Evolutionary conservation across 331 rosid species (phyloP), one percentile per base, ranked within the genome.

Genomic region (Acacia pycnantha): DNA sequence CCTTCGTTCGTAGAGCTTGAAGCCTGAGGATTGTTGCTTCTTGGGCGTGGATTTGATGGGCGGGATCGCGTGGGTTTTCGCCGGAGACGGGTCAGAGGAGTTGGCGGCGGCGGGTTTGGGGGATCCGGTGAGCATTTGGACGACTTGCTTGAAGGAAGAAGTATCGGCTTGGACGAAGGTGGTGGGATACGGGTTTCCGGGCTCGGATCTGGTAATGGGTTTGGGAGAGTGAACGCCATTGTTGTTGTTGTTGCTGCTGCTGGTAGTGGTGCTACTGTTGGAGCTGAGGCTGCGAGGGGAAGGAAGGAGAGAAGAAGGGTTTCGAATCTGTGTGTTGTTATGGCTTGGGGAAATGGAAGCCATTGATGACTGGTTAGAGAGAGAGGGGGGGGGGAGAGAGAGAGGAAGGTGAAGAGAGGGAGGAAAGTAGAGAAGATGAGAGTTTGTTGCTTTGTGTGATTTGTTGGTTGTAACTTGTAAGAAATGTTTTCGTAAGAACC

Each of bases 161-260:
- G 99, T 91, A 85, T 96, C 97, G 0, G 97, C 98, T 80, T 96
- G 97, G 46, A 93, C 97, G 81, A 95, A 95, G 46, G 99, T 95
- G 16, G 97, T 93, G 82, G 99, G 99, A 80, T 93, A 93, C 16
- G 98, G 97, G 89, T 78, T 95, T 2, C 84, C 77, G 35, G 98
- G 79, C 74, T 95, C 98, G 92, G 98, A 93, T 92, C 99, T 93
- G 77, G 90, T 87, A 1, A 84, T 77, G 85, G 91, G 87, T 44
- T 77, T 91, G 24, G 76, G 44, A 18, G 46, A 19, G 44, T 31
- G 44, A 18, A 65, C 24, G 43, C 43, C 71, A 65, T 65, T 65
- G 44, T 6, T 14, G 51, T 29, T 2, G 83, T 31, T 33, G 41
- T 14, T 73, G 77, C 5, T 78, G 84, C 47, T 72, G 76, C 8